Evolutionary conservation across 2,329 filamentous ascomycete species (phyloP).

Genomic region (Trichoderma guizhouense): DNA sequence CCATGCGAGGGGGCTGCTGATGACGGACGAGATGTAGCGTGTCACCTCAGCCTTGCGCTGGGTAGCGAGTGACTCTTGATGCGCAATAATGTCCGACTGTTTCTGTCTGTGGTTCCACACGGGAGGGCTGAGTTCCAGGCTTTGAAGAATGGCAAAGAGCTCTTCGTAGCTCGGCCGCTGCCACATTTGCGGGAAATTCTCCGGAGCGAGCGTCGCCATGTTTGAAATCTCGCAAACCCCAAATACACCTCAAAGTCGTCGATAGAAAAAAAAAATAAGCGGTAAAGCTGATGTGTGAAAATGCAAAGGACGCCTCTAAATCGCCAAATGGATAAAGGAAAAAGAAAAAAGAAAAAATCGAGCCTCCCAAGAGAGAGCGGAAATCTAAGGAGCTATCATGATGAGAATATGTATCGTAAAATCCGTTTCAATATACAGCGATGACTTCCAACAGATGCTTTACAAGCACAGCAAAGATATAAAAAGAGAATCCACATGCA

Average conservation of each 20-base stretch:
- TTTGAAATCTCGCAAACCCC: conserved; percentile 20
- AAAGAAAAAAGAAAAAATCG: not conserved
- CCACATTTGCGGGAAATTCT: conserved; percentile 79
- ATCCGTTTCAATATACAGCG: not conserved
- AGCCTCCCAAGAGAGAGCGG: not conserved
- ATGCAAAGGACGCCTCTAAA: not conserved
- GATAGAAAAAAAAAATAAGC: not conserved
- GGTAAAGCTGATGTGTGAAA: not conserved
- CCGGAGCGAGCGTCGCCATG: conserved; percentile 32
- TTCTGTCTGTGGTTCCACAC: conserved; percentile 58
- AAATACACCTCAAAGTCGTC: too few relatives aligned
- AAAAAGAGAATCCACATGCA: not conserved
- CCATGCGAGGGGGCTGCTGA: conserved; percentile 66
- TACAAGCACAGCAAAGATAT: not conserved
- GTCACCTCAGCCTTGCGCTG: conserved; percentile 52
- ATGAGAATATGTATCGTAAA: not conserved
- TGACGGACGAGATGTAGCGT: conserved; percentile 65
- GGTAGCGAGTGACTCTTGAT: conserved; percentile 39
- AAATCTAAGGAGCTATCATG: conserved; percentile 9
- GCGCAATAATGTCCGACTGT: conserved; percentile 39
- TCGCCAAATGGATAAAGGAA: not conserved
- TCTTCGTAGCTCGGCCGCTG: conserved; percentile 64
- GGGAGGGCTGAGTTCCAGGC: conserved; percentile 63
- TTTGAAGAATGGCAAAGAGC: conserved; percentile 63
- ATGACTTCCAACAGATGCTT: not conserved